Conservation (phyloP, 495 filamentous ascomycete species). For the Hypoxylon lienhwacheense region DNA sequence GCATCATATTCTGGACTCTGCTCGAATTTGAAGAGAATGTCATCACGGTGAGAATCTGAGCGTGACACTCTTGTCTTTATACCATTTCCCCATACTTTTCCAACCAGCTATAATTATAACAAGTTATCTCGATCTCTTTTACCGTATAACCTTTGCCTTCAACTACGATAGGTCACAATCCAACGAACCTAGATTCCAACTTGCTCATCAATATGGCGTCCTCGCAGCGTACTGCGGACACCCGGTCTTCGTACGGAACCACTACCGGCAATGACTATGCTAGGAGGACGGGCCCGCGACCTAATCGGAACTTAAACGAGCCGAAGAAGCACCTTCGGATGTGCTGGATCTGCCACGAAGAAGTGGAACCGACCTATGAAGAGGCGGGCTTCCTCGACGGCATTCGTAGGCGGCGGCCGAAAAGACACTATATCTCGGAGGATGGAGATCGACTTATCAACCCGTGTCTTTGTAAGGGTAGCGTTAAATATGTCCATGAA, state of each 20-base stretch:
- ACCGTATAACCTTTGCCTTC: not conserved
- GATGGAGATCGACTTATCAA: constrained; percentile 82
- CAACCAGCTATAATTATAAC: constrained; percentile 2
- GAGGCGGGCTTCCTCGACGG: constrained; percentile 61
- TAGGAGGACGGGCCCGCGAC: constrained; percentile 12
- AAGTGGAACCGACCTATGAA: constrained; percentile 74
- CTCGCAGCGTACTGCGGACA: constrained; percentile 1
- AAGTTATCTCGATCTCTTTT: not conserved
- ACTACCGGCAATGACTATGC: constrained; percentile 22
- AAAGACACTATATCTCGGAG: constrained; percentile 71
- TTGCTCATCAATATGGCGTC: constrained; percentile 1
- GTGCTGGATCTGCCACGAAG: constrained; percentile 93
- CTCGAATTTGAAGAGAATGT: constrained; percentile 6
- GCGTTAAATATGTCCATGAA: constrained; percentile 91
- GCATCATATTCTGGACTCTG: constrained; percentile 9
- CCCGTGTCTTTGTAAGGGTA: constrained; percentile 91
- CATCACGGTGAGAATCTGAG: constrained; percentile 26
- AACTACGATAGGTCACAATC: not conserved
- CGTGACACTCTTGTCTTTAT: constrained; percentile 1
- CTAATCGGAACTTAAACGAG: constrained; percentile 30
- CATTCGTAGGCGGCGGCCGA: constrained; percentile 63
- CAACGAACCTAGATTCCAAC: not conserved
- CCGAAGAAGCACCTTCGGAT: constrained; percentile 52
- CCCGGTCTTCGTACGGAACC: constrained; percentile 10
- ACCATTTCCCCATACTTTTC: not conserved